These are phyloP conservation scores for Phyllosticta citribraziliensis DNA, from an alignment of 2,329 filamentous ascomycete species.

Conservation along the genomic window DNA sequence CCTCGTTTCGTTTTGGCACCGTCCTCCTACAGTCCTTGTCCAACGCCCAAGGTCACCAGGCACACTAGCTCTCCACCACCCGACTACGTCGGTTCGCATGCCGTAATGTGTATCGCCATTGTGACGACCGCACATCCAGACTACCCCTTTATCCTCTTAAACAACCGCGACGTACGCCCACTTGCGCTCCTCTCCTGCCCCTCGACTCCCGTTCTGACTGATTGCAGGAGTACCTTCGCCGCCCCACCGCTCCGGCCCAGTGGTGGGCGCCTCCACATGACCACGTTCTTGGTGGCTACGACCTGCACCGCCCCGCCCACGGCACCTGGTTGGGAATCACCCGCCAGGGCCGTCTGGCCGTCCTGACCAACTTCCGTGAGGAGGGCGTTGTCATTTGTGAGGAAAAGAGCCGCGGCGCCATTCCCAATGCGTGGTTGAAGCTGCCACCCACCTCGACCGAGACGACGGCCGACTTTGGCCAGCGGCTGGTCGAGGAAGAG, in stretches of 20 bases:
- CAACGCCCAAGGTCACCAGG: not conserved
- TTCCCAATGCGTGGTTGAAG: constrained; percentile 51
- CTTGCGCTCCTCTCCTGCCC: not conserved
- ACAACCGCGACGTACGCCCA: constrained; percentile 37
- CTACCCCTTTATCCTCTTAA: constrained; percentile 41
- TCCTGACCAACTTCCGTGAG: constrained; percentile 57
- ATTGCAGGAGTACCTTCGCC: constrained; percentile 48
- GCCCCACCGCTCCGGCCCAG: constrained; percentile 48
- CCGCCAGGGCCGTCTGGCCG: constrained; percentile 49
- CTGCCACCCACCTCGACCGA: constrained; percentile 30
- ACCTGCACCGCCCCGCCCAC: constrained; percentile 48
- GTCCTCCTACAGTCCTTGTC: not conserved
- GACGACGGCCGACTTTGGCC: constrained; percentile 42
- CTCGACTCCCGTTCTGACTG: not conserved
- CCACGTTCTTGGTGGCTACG: constrained; percentile 51
- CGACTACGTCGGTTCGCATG: not conserved
- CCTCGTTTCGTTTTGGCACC: not conserved
- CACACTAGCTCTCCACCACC: not conserved
- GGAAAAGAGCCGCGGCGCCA: constrained; percentile 46
- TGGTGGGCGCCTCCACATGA: constrained; percentile 47
- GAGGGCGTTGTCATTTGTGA: constrained; percentile 32
- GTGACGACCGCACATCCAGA: constrained; percentile 39
- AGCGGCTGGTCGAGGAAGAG: constrained; percentile 44
- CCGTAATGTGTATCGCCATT: constrained; percentile 40
- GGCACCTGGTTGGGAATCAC: constrained; percentile 59